Evolutionary conservation across 2,329 filamentous ascomycete species (phyloP), one percentile per base, ranked within the genome.

Genomic region (Colletotrichum australisinense): DNA sequence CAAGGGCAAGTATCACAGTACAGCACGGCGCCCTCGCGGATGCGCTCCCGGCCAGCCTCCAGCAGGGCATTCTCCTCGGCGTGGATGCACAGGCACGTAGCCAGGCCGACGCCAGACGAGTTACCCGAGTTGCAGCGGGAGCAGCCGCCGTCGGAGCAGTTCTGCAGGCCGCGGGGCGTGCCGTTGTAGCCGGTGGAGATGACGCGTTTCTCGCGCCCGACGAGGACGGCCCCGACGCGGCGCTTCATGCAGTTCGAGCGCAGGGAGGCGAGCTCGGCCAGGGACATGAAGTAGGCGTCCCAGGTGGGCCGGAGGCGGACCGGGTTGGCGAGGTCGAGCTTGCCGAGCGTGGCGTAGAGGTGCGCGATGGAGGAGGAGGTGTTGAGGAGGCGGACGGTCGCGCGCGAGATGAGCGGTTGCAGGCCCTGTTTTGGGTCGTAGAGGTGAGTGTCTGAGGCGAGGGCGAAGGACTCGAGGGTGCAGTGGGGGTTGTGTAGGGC

Each of bases 181-280:
- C 97, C 97, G 83, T 99, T 99, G 86, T 99, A 99, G 24, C 97
- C 97, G 0, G 97, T 99, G 80, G 93, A 95, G 77, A 98, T 94
- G 75, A 99, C 97, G 77, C 95, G 91, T 78, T 92, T 92, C 79
- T 95, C 93, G 75, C 93, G 89, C 72, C 87, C 87, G 42, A 98
- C 95, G 11, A 99, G 88, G 7, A 98, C 97, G 84, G 95, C 98
- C 8, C 97, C 97, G 1, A 99, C 97, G 76, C 96, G 92, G 35
- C 97, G 90, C 85, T 98, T 98, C 97, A 99, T 99, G 86, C 97
- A 99, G 83, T 99, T 99, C 80, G 93, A 95, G 76, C 97, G 90
- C 77, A 95, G 93, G 0, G 96, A 94, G 8, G 97, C 97, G 60
- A 99, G 90, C 42, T 94, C 95, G 5, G 97, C 95, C n/a, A 99